Conservation (phyloP, 2,329 filamentous ascomycete species). For the Scytalidium lignicola region DNA sequence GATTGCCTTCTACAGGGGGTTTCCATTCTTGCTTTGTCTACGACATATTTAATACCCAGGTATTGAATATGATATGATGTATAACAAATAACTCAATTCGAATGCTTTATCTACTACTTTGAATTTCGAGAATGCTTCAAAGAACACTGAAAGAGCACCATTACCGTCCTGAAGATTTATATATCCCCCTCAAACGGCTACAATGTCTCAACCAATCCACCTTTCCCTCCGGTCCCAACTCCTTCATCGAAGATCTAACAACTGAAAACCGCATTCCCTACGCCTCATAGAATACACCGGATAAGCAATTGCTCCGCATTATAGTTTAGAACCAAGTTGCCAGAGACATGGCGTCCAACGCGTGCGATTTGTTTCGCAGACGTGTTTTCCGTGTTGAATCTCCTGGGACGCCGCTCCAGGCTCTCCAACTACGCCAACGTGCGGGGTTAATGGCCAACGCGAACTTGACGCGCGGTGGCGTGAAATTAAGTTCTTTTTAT, state of each 20-base stretch:
- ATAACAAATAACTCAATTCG: background rate
- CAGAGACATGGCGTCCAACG: background rate
- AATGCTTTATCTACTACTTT: too few relatives aligned
- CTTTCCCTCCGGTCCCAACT: too few relatives aligned
- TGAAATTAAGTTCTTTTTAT: too few relatives aligned
- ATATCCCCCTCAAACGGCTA: too few relatives aligned
- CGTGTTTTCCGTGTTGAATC: too few relatives aligned
- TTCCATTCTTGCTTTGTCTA: slow-evolving; percentile 4
- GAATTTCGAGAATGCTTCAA: too few relatives aligned
- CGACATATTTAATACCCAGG: background rate
- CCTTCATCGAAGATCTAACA: too few relatives aligned
- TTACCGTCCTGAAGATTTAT: too few relatives aligned
- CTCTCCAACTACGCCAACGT: background rate
- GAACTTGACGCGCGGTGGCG: background rate
- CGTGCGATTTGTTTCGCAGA: background rate
- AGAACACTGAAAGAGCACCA: too few relatives aligned
- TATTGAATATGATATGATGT: background rate
- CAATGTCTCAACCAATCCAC: too few relatives aligned
- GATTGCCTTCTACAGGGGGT: slow-evolving; percentile 5
- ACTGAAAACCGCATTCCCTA: too few relatives aligned
- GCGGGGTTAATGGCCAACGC: background rate
- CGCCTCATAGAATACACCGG: background rate
- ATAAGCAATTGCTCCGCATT: background rate
- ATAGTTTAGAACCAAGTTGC: background rate
- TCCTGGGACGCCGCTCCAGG: background rate